phyloP scores from a whole-genome alignment of 306 rosid genomes.

The Lithocarpus polystachyus region DNA sequence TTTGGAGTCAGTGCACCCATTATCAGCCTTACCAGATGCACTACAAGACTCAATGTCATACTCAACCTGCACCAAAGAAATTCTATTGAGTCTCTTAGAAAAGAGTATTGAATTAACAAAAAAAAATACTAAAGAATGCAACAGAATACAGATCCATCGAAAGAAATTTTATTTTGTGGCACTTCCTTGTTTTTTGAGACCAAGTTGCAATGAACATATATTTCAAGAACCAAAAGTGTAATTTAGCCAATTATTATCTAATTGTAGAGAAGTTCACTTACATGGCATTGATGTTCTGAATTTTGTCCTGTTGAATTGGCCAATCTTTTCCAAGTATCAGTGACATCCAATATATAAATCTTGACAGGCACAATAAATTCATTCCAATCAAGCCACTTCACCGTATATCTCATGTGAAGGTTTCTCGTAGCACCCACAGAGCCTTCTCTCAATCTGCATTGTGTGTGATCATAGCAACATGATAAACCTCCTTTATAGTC shows the following conservation, averaged over 20 bases:
- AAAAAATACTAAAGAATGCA: not conserved
- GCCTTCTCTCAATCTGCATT: conserved; percentile 51
- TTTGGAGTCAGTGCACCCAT: conserved; percentile 32
- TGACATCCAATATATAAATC: conserved; percentile 62
- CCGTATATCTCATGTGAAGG: conserved; percentile 63
- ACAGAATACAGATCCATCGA: not conserved
- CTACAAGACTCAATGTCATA: conserved; percentile 56
- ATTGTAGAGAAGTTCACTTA: conserved; percentile 24
- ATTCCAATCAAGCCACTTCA: conserved; percentile 77
- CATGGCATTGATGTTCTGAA: conserved; percentile 44
- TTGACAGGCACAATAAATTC: conserved; percentile 54
- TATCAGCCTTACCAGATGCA: not conserved
- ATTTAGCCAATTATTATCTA: too few relatives aligned
- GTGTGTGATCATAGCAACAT: conserved; percentile 58
- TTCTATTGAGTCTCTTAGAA: not conserved
- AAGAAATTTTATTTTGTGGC: not conserved
- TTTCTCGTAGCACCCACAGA: conserved; percentile 42
- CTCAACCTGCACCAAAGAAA: conserved; percentile 44
- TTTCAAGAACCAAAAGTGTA: not conserved
- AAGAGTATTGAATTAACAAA: not conserved
- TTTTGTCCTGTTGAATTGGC: conserved; percentile 10
- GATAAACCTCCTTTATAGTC: conserved; percentile 54
- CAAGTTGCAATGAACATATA: too few relatives aligned
- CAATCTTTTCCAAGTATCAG: conserved; percentile 42
- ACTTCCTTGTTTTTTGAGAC: not conserved